Base-by-base conservation (phyloP, 768 basidiomycete species). In the Chalciporus piperatus region DNA sequence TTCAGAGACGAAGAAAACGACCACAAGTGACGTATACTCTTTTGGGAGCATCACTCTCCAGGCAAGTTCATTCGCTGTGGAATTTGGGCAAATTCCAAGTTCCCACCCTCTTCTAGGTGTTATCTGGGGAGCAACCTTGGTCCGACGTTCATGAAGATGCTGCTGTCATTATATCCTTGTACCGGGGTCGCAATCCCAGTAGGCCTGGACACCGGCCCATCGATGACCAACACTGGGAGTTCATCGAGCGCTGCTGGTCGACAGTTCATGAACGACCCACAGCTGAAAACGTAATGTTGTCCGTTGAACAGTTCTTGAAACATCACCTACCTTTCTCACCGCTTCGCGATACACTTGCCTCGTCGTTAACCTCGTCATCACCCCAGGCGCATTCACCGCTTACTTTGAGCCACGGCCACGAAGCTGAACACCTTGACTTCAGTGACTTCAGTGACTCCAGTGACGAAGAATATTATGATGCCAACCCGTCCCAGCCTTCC, bases 11-110 rank as follows among this genome's bases (percentile, higher is more conserved):
- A 13, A 5, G 0, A 27, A 2, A 14, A 58, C 60, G 4, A 39
- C 43, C 3, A 50, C 47, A 37, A 60, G 47, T 14, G 60, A 61
- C 17, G 46, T 61, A n/a, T 62, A 52, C 23, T 62, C 60, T 0
- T 62, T 59, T 22, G 60, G 60, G 9, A 74, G 74, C 55, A 64
- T 76, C 9, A 28, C 30, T 9, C 60, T 62, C 6, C 60, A 62
- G 54, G 60, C 1, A 74, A 7, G 54, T 41, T 3, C 0, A 0
- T 28, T 69, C 0, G 0, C 3, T 6, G 20, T 3, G 2, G 13
- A 20, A 3, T 2, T 0, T 6, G 2, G 8, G 0, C 12, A 1
- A 16, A 3, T 19, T 17, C 45, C 12, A 1, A 16, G 2, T 19
- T 17, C 45, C 32, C 12, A 48, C 3, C 4, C 8, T 20, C 5